Evolutionary conservation across 2,329 filamentous ascomycete genomes (phyloP).

Genomic region (Cyphellophora europaea): DNA sequence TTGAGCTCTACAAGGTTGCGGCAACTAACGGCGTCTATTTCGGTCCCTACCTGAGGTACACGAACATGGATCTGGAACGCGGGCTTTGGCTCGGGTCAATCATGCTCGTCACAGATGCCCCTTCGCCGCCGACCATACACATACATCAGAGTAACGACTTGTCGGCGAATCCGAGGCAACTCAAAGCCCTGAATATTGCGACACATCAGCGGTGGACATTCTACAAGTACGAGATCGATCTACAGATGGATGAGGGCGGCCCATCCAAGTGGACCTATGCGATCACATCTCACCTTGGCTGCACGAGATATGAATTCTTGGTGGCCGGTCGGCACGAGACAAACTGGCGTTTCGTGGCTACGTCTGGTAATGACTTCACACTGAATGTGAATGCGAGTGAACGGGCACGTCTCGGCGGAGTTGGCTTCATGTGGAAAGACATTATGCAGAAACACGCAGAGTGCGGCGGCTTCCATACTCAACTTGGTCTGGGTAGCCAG

Average conservation of each 20-base stretch:
- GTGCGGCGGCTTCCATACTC: conserved; percentile 89
- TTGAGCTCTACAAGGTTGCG: conserved; percentile 87
- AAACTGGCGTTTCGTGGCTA: conserved; percentile 91
- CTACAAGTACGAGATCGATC: conserved; percentile 84
- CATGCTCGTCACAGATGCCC: conserved; percentile 80
- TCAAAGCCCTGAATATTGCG: conserved; percentile 72
- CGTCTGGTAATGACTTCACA: conserved; percentile 93
- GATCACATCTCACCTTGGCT: conserved; percentile 91
- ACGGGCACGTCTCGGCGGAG: conserved; percentile 72
- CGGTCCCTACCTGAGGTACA: conserved; percentile 88
- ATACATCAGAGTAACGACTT: conserved; percentile 84
- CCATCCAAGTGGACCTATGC: conserved; percentile 93
- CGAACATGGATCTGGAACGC: conserved; percentile 91
- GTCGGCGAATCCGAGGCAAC: conserved; percentile 82
- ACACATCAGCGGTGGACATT: conserved; percentile 92
- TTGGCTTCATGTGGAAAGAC: conserved; percentile 98
- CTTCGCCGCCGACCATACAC: conserved; percentile 91
- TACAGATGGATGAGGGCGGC: conserved; percentile 73
- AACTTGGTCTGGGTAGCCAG: conserved; percentile 85
- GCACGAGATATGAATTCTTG: conserved; percentile 95
- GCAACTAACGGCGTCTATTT: conserved; percentile 98
- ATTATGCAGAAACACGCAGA: conserved; percentile 96
- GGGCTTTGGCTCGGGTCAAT: conserved; percentile 91
- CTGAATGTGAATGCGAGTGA: conserved; percentile 80
- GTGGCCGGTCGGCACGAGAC: conserved; percentile 84